These are phyloP conservation scores for Apophysomyces variabilis DNA, from an alignment of 371 early-diverging fungal species.

Conservation along the genomic window DNA sequence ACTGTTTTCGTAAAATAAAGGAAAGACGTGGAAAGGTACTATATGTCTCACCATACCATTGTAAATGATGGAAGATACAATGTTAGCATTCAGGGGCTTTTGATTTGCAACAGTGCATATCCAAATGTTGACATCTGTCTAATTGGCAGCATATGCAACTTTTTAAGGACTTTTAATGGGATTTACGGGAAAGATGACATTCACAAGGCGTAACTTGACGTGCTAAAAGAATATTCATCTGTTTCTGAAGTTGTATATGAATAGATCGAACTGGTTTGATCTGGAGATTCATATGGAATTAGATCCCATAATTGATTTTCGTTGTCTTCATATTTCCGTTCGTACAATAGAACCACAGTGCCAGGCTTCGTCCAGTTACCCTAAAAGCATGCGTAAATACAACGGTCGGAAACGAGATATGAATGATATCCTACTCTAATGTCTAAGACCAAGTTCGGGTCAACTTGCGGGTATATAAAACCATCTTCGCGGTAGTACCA, in stretches of 20 bases:
- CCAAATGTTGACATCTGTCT: too few species aligned
- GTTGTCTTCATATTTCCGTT: slow-evolving; percentile 51
- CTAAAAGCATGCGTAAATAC: slow-evolving; percentile 17
- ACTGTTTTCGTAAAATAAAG: too few species aligned
- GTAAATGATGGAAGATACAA: too few species aligned
- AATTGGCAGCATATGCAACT: too few species aligned
- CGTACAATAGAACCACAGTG: slow-evolving; percentile 47
- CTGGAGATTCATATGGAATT: slow-evolving; percentile 25
- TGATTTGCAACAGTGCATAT: too few species aligned
- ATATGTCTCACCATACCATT: too few species aligned
- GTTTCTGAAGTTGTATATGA: slow-evolving; percentile 19
- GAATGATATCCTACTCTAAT: slow-evolving; percentile 38
- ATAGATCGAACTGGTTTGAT: background rate
- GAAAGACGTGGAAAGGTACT: too few species aligned
- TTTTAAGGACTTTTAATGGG: too few species aligned
- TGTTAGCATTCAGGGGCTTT: too few species aligned
- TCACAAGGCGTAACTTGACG: slow-evolving; percentile 52
- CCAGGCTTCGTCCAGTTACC: slow-evolving; percentile 54
- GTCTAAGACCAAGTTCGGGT: slow-evolving; percentile 50
- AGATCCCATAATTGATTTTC: slow-evolving; percentile 54
- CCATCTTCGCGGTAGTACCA: slow-evolving; percentile 59
- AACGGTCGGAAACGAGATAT: background rate
- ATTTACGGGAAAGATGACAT: too few species aligned
- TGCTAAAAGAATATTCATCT: slow-evolving; percentile 48
- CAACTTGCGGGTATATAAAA: slow-evolving; percentile 50